Percentiles rank a stretch among this genome's conserved stretches.
These are phyloP conservation scores for Cercospora citrullina DNA, from an alignment of 2,329 filamentous ascomycete genomes.

Conservation along the genomic window DNA sequence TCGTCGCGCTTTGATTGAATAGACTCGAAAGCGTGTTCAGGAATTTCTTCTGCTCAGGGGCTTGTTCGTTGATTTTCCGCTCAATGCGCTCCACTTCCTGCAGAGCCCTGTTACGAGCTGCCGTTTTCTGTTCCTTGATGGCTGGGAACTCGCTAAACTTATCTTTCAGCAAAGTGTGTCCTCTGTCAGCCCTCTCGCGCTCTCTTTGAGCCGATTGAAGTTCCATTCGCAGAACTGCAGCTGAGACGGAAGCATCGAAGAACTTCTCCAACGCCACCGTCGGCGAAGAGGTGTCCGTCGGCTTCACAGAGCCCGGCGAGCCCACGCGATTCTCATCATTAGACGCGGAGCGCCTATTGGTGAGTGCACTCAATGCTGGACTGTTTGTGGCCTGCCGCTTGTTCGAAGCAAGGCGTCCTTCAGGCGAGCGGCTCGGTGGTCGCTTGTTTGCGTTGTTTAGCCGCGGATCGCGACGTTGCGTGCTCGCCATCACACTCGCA, in stretches of 20 bases:
- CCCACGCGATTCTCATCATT: not conserved
- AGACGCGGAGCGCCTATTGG: not conserved
- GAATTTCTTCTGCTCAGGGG: not conserved
- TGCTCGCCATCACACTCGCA: constrained; percentile 5
- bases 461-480: constrained; percentile 3
- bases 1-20: not conserved
- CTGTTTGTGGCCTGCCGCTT: constrained; percentile 4
- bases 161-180: not conserved
- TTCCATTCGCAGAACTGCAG: constrained; percentile 1
- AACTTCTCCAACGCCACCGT: not conserved
- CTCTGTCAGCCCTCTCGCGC: not conserved
- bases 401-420: constrained; percentile 2
- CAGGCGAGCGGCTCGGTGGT: constrained; percentile 9
- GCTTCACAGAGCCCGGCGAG: not conserved
- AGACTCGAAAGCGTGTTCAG: constrained; percentile 2
- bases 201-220: constrained; percentile 3
- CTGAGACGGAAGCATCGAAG: constrained; percentile 2
- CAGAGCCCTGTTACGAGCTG: not conserved
- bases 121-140: constrained; percentile 18
- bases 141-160: constrained; percentile 15
- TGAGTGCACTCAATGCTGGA: not conserved
- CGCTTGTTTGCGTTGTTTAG: constrained; percentile 3
- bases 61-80: not conserved
- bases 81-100: constrained; percentile 6
- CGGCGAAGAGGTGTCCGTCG: not conserved